Base-by-base conservation (phyloP, 129 eudicot genomes). In the Sambucus nigra region DNA sequence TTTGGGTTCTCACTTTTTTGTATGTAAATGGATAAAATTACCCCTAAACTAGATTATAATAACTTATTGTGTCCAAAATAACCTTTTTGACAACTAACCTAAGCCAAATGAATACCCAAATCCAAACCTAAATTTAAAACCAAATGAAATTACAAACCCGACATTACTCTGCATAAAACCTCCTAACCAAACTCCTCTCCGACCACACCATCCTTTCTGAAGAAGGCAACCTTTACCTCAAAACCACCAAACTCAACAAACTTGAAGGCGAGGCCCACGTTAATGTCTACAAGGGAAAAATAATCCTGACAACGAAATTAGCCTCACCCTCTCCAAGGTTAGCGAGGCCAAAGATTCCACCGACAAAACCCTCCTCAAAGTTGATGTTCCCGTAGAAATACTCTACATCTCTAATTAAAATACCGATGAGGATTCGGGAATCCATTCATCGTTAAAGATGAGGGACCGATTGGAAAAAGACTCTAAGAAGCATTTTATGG, bases 381-480 rank as follows among this genome's bases (percentile, higher is more conserved):
- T 64, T 0, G 87, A 80, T 24, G 99, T 95, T 0, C 47, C 63
- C 1, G 78, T 82, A 15, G 99, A 91, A 41, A 39, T 91, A 25
- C 95, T 95, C 0, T 91, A 91, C 24, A 71, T 91, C 3, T 61
- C 94, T 7, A 95, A 86, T 49, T 94, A 91, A 61, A 91, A 91
- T 20, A 95, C 98, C n/a, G 98, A 69, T 12, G 98, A 91, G 72
- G 98, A 85, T 71, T 95, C 98, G 0, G 99, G 85, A 24, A 13
- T 91, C 40, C 80, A 68, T 71, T 91, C 24, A 55, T 76, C 9
- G 77, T 91, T 12, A 79, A 69, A 47, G 95, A 91, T 21, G 95
- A 91, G 26, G 95, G 98, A 0, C 78, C 71, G 35, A 42, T 81
- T 60, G 98, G 98, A 53, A 76, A 55, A 57, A 77, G 88, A 44